Conservation (phyloP, 78 protist species). For the Dictyostelium firmibasis region DNA sequence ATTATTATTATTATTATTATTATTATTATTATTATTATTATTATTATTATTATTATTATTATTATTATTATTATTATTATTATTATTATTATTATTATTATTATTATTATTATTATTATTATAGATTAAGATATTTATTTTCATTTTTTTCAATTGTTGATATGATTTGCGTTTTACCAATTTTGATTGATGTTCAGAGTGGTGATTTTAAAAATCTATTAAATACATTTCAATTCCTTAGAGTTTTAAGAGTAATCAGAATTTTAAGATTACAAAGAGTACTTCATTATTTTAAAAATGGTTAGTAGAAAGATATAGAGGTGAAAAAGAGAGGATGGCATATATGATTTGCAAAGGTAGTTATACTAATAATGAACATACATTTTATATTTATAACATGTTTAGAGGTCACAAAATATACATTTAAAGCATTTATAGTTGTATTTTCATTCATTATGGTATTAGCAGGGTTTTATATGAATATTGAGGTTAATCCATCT, state of each 20-base stretch:
- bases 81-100: too few species aligned
- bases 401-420: constrained; percentile 74
- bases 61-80: too few species aligned
- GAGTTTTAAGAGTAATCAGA: constrained; percentile 66
- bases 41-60: not conserved
- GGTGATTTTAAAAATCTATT: constrained; percentile 36
- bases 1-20: too few species aligned
- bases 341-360: too few species aligned
- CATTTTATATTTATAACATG: not conserved
- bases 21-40: not conserved
- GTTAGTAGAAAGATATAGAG: not conserved
- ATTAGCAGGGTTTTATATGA: constrained; percentile 77
- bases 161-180: constrained; percentile 49
- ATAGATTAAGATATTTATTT: constrained; percentile 47
- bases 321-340: too few species aligned
- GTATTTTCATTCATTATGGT: constrained; percentile 79
- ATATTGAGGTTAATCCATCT: constrained; percentile 17
- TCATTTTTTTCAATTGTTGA: constrained; percentile 73
- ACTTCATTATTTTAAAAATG: constrained; percentile 71
- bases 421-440: constrained; percentile 74
- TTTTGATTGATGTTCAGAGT: constrained; percentile 46
- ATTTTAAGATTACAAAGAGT: constrained; percentile 67
- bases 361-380: not conserved
- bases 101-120: not conserved
- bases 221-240: constrained; percentile 51